Evolutionary conservation across 345 rosid species (phyloP), one percentile per base, ranked within the genome.

Genomic region (Sonneratia caseolaris): DNA sequence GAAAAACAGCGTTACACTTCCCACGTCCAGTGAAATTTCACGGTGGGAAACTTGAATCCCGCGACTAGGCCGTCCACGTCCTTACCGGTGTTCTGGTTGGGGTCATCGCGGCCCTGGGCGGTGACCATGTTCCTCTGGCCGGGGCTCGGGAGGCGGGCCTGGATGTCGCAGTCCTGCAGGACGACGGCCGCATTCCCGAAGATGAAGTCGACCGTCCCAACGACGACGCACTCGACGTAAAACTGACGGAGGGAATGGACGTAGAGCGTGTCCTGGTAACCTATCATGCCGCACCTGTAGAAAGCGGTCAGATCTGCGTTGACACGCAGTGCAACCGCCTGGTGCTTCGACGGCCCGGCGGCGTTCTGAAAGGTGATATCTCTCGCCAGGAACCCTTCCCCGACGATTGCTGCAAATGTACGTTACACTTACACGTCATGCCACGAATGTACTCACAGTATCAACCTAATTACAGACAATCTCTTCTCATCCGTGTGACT

Each of bases 201-300:
- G 27, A 89, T 91, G 84, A 91, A 91, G 71, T 91, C 91, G 0
- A 91, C 88, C 2, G 95, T 79, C 70, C 97, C 97, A 0, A 79
- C 49, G 5, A 89, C 64, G 61, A 76, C 1, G 89, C 97, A 89
- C 56, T 53, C 35, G 13, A 77, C 69, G 35, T 79, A 89, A 80
- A 86, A 89, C 32, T 91, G 95, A 73, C 93, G 95, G 53, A 86
- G 88, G 1, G 85, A 77, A 70, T 89, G 95, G 3, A 85, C 92
- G 27, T 91, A 91, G 49, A 89, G 94, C 18, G 94, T 89, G 85
- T 91, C 97, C 65, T 91, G 97, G 75, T 81, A 91, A 16, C 89
- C 97, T 8, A 85, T 62, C 74, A 91, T 81, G 83, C 76, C 82
- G 43, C 92, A 91, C 5, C 84, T 18, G 66, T 82, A 78, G 48